Base-by-base conservation (phyloP, 1,284 basidiomycete species). In the Heliocybe sulcata region DNA sequence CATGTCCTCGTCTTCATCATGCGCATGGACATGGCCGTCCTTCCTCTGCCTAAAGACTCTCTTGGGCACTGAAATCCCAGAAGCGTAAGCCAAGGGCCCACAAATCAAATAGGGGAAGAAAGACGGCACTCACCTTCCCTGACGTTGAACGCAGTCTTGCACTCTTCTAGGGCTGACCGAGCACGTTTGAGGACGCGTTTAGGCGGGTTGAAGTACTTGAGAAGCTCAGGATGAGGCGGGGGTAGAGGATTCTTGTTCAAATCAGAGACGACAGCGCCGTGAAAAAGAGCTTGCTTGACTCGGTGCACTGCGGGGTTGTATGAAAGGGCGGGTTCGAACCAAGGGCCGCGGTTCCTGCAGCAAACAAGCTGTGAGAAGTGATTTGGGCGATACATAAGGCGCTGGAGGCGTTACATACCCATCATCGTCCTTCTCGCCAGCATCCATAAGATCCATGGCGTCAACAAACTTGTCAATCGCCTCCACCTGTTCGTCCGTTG, bases 261-360 rank as follows among this genome's bases (percentile, higher is more conserved):
- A 63, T 95, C 89, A 1, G 81, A 71, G 6, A 89, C 85, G 11
- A 92, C 76, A 0, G 92, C 90, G 53, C 85, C 83, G 64, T 95
- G 93, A 67, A 94, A 90, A 60, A 95, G 84, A 2, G 94, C 94
- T 71, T 97, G 92, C 65, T 96, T 96, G 54, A 87, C 80, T 35
- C 94, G 86, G 65, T 98, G 95, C 27, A 97, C 80, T 3, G 90
- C 84, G 0, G 96, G 94, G 63, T 96, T 97, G 69, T 84, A 96
- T 0, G 91, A 91, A 1, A 85, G 72, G 1, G 77, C 72, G 0
- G 88, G 80, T 57, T 88, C 82, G 63, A 90, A 96, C 92, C 93
- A 98, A 2, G 83, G 75, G 12, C 65, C 63, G 10, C 76, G 81
- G 20, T 80, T 73, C 4, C 89, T 90, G 61, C 23, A 12, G 51